A percentile compares a stretch with the other conserved stretches of the same genome.
Evolutionary conservation across 768 basidiomycete genomes (phyloP).

Genomic region (Russula vinacea): DNA sequence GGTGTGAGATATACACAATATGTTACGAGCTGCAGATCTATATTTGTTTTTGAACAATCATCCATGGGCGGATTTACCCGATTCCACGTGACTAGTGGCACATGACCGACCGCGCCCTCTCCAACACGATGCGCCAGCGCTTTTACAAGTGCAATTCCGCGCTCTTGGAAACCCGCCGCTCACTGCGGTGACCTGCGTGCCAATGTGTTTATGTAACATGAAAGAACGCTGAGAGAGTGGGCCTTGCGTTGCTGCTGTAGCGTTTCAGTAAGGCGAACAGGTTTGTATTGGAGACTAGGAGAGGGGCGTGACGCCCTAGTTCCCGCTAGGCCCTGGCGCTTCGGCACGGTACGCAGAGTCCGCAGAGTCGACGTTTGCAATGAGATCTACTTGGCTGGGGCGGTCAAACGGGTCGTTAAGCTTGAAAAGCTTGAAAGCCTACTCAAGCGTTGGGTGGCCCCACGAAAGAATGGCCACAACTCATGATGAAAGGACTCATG

Average conservation of each 20-base stretch:
- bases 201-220: no score
- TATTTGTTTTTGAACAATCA: no score
- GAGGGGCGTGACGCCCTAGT: no score
- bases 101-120: no score
- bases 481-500: conserved; percentile 38
- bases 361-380: conserved; percentile 33
- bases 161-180: no score
- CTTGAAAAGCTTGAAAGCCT: conserved; percentile 71
- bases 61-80: no score
- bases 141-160: no score
- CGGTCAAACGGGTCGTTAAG: conserved; percentile 57
- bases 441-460: neutral
- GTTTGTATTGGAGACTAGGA: neutral
- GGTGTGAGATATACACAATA: neutral
- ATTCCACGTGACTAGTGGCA: no score
- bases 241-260: neutral
- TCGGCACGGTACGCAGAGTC: conserved; percentile 55
- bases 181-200: no score
- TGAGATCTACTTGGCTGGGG: conserved; percentile 59
- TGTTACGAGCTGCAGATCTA: no score
- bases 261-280: neutral
- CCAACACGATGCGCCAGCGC: no score
- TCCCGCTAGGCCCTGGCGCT: conserved; percentile 48
- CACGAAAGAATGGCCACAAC: neutral
- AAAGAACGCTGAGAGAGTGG: no score